Evolutionary conservation across 2,329 filamentous ascomycete genomes (phyloP).

Genomic region (Ophiostoma quercus): DNA sequence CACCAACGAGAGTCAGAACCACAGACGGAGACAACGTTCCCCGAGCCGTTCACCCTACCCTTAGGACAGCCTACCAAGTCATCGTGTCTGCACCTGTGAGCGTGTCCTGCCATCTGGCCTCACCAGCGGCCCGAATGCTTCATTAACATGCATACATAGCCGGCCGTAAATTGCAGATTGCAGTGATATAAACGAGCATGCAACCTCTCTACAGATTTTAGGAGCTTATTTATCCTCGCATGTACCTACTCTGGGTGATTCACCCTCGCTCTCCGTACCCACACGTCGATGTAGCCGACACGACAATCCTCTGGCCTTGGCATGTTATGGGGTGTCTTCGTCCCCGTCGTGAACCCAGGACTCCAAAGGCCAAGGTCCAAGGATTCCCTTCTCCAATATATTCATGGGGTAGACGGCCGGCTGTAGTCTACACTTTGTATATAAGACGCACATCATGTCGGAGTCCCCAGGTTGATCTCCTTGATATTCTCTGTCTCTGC

Average conservation of each 20-base stretch:
- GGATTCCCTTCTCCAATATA: not conserved
- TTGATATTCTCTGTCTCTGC: not conserved
- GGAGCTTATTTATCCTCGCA: not conserved
- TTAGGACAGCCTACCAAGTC: not conserved
- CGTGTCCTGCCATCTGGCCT: not conserved
- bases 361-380: not conserved
- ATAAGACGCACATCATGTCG: not conserved
- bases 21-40: not conserved
- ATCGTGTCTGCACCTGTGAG: not conserved
- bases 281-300: conserved; percentile 2
- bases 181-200: not conserved
- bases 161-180: not conserved
- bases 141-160: not conserved
- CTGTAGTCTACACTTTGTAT: not conserved
- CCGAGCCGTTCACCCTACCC: not conserved
- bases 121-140: conserved; percentile 1
- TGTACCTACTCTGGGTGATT: not conserved
- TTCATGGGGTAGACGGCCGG: not conserved
- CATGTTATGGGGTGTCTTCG: not conserved
- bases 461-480: not conserved
- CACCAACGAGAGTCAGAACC: not conserved
- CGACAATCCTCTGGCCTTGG: not conserved
- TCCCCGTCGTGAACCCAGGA: not conserved
- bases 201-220: not conserved
- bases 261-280: not conserved